A percentile compares a stretch with the other conserved stretches of the same genome.
phyloP scores from a whole-genome alignment of 805 yeast genomes.

The Teunomyces atbi region DNA sequence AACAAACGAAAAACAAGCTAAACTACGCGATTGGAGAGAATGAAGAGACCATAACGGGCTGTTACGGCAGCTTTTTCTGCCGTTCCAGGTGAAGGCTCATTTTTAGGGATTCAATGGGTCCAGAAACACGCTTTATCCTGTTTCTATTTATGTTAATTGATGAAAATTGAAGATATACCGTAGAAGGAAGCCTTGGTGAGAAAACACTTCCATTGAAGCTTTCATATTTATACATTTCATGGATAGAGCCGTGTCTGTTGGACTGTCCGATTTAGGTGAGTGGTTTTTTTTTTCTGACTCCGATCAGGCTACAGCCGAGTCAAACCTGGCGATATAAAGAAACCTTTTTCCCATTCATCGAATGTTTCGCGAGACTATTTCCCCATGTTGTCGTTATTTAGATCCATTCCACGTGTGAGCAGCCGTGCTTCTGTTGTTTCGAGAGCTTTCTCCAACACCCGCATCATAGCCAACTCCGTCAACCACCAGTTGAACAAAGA shows the following conservation, averaged over 20 bases:
- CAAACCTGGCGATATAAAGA: constrained; percentile 1
- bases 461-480: constrained; percentile 22
- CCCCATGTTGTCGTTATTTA: constrained; percentile 2
- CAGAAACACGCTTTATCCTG: not conserved
- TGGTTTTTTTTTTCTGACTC: not conserved
- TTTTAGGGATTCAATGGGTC: not conserved
- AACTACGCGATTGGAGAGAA: not conserved
- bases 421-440: constrained; percentile 1
- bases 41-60: not conserved
- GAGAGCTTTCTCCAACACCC: constrained; percentile 11
- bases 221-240: too few species aligned
- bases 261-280: not conserved
- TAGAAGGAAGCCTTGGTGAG: too few species aligned
- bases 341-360: not conserved
- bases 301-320: constrained; percentile 1
- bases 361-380: not conserved
- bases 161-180: not conserved
- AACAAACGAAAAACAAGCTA: not conserved
- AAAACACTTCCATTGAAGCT: too few species aligned
- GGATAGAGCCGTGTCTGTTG: too few species aligned
- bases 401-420: constrained; percentile 2
- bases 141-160: constrained; percentile 5
- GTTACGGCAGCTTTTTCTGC: not conserved
- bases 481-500: constrained; percentile 36
- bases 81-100: not conserved